phyloP scores from a whole-genome alignment of 345 rosid species.

The Clausena lansium region DNA sequence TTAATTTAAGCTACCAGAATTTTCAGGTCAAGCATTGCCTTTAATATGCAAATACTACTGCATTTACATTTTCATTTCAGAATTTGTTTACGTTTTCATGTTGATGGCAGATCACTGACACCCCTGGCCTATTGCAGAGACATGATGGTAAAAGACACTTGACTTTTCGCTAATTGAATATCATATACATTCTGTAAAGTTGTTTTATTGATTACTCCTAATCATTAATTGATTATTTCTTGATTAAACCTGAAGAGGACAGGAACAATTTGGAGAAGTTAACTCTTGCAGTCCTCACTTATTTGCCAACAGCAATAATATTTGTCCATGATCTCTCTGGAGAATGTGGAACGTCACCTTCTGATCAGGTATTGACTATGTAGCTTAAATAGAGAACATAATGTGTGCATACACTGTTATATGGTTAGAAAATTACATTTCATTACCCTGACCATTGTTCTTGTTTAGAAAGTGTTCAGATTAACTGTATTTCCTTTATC shows the following conservation, averaged over 20 bases:
- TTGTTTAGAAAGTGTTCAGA: not conserved
- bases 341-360: slow-evolving; percentile 89
- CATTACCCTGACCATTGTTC: not conserved
- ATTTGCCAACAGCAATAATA: slow-evolving; percentile 86
- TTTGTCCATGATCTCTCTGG: slow-evolving; percentile 96
- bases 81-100: slow-evolving; percentile 17
- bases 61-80: slow-evolving; percentile 12
- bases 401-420: not conserved
- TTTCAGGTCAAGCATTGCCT: slow-evolving; percentile 58
- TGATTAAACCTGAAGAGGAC: slow-evolving; percentile 49
- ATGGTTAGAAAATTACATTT: not conserved
- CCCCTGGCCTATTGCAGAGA: slow-evolving; percentile 90
- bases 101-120: slow-evolving; percentile 81
- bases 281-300: slow-evolving; percentile 89
- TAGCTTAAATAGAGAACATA: not conserved
- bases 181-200: too few relatives aligned
- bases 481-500: not conserved
- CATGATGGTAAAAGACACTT: slow-evolving; percentile 55
- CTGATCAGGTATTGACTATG: slow-evolving; percentile 69
- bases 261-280: slow-evolving; percentile 90
- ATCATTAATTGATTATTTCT: not conserved
- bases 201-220: not conserved
- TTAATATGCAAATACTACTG: not conserved
- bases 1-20: slow-evolving; percentile 54
- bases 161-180: not conserved